Base-by-base conservation (phyloP, 176 grass and related monocot species). In the Sorghum bicolor region DNA sequence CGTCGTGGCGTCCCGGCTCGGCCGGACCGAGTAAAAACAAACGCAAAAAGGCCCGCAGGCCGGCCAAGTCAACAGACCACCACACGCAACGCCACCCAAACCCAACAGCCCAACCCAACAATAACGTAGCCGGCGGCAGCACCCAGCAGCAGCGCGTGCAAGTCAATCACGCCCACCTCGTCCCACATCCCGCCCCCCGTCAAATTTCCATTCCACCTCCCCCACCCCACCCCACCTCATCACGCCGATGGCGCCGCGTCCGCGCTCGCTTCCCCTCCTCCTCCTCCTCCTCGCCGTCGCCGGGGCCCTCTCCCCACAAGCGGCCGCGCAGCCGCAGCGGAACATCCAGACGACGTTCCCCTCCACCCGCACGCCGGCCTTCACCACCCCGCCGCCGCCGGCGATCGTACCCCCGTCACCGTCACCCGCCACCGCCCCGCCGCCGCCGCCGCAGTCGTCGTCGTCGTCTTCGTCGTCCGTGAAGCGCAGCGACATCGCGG, bases 281-380 rank as follows among this genome's bases (percentile, higher is more conserved):
- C 38, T 76, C 64, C 37, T 72, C 60, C 28, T 86, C 83, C 0
- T 63, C 77, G 1, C 57, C 80, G 28, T 6, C 61, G 33, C 25
- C 45, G 19, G 4, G 14, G 25, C 10, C 43, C 6, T 86, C 63
- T 40, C 52, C 80, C 64, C 44, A 16, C 41, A 48, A 34, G 34
- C 66, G 17, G 47, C 87, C 38, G 57, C 38, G 55, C 72, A 87
- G 67, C 64, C 77, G 55, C 69, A 57, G 81, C 85, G 73, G 13
- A 98, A 98, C 79, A 85, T 95, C 75, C 68, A 41, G 65, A 88
- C 74, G 30, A 13, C 20, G 44, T 98, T 94, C 91, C 96, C 96
- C 14, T 79, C 96, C 47, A 58, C 75, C 16, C 80, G 74, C 34
- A 86, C 91, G 71, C 87, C 89, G 9, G 93, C 87, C 10, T 88